These are phyloP conservation scores for Trifolium fragiferum DNA, from an alignment of 306 rosid genomes.

Conservation along the genomic window DNA sequence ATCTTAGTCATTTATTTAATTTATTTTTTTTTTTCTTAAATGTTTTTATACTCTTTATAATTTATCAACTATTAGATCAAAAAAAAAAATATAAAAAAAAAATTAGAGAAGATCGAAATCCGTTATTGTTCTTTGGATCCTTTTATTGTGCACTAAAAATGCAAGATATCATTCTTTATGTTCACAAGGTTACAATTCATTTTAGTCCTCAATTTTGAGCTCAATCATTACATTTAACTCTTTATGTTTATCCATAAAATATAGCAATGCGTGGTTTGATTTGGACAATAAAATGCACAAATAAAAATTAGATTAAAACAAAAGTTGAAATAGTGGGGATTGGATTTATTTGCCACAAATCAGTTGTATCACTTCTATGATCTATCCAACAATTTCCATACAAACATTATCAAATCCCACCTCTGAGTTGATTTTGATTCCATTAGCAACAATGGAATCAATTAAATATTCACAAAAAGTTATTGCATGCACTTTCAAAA, in stretches of 20 bases:
- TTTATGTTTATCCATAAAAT: neutral
- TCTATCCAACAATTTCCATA: neutral
- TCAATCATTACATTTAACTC: neutral
- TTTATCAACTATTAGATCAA: too few relatives aligned
- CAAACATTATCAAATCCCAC: neutral
- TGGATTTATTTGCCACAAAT: neutral
- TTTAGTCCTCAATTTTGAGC: neutral
- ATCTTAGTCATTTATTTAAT: too few relatives aligned
- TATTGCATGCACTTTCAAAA: neutral
- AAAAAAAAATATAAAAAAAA: too few relatives aligned
- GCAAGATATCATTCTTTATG: neutral
- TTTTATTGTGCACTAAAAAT: neutral
- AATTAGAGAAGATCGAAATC: too few relatives aligned
- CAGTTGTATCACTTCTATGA: too few relatives aligned
- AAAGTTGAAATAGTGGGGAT: neutral
- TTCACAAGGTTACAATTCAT: neutral
- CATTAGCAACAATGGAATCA: neutral
- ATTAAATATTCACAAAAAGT: neutral
- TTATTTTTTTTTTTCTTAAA: too few relatives aligned
- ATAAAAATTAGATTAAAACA: too few relatives aligned
- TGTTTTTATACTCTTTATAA: too few relatives aligned
- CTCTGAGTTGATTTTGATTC: neutral
- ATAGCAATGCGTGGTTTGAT: neutral
- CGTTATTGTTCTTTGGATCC: neutral
- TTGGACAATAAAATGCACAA: neutral